Conservation (phyloP, 805 yeast genomes). For the Zygoascus bituminiphila region DNA sequence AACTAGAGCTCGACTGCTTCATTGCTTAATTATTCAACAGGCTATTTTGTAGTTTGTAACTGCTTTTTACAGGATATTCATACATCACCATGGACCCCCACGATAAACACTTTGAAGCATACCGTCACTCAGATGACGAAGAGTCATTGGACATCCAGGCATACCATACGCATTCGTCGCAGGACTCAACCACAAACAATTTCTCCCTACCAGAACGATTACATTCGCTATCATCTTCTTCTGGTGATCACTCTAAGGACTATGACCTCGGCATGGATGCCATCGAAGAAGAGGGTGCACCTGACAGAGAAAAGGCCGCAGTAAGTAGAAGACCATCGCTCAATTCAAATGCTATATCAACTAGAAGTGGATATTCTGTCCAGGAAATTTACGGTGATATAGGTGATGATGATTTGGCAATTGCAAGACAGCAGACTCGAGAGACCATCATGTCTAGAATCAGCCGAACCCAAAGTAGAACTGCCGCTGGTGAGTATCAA, state of each 20-base stretch:
- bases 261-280: not conserved
- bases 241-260: not conserved
- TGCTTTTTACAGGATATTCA: too few species aligned
- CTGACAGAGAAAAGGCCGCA: not conserved
- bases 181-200: not conserved
- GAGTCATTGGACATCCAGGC: not conserved
- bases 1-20: too few species aligned
- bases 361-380: conserved; percentile 16
- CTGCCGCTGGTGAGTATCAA: conserved; percentile 13
- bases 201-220: not conserved
- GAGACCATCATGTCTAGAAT: conserved; percentile 33
- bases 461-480: conserved; percentile 3
- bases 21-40: too few species aligned
- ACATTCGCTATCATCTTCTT: not conserved
- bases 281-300: not conserved
- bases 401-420: conserved; percentile 30
- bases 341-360: conserved; percentile 3
- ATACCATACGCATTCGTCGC: not conserved
- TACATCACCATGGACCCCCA: not conserved
- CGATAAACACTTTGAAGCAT: not conserved
- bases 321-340: not conserved
- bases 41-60: too few species aligned
- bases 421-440: conserved; percentile 38
- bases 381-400: conserved; percentile 36
- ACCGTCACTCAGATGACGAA: not conserved